phyloP scores from a whole-genome alignment of 1,284 basidiomycete genomes.

The Grifola frondosa region DNA sequence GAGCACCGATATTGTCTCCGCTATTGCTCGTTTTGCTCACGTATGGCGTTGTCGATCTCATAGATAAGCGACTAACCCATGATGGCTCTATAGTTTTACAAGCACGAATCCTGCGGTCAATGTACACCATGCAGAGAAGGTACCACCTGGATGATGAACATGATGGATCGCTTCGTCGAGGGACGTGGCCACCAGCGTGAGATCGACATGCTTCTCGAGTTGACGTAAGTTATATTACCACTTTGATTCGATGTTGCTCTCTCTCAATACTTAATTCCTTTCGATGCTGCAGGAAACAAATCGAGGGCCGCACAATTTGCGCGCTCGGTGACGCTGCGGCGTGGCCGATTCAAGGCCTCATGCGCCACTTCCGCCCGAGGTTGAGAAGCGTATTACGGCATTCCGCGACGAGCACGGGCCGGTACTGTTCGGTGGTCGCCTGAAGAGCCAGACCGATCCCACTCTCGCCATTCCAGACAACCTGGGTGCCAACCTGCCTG shows the following conservation, averaged over 20 bases:
- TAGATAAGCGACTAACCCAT: neutral
- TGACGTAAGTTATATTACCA: slow-evolving; percentile 62
- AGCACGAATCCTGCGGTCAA: slow-evolving; percentile 98
- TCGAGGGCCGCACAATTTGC: slow-evolving; percentile 95
- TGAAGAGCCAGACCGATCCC: slow-evolving; percentile 73
- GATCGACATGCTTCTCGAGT: slow-evolving; percentile 95
- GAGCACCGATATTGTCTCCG: slow-evolving; percentile 89
- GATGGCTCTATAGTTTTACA: slow-evolving; percentile 70
- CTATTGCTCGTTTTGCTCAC: slow-evolving; percentile 91
- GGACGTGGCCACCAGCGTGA: slow-evolving; percentile 90
- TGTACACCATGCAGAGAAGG: slow-evolving; percentile 97
- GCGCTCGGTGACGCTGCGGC: slow-evolving; percentile 97
- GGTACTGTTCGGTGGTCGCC: slow-evolving; percentile 86
- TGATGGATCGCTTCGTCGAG: slow-evolving; percentile 93
- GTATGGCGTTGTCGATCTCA: slow-evolving; percentile 36
- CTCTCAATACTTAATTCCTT: slow-evolving; percentile 12
- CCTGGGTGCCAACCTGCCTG: slow-evolving; percentile 55
- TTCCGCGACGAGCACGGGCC: slow-evolving; percentile 82
- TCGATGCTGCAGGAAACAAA: slow-evolving; percentile 73
- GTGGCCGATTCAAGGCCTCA: slow-evolving; percentile 96
- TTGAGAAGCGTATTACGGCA: slow-evolving; percentile 82
- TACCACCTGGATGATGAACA: slow-evolving; percentile 98
- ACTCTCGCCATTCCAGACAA: slow-evolving; percentile 81
- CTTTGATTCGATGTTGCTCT: neutral
- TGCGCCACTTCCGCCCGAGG: slow-evolving; percentile 95